Conservation (phyloP, 2,329 filamentous ascomycete species). For the Pseudopithomyces chartarum region DNA sequence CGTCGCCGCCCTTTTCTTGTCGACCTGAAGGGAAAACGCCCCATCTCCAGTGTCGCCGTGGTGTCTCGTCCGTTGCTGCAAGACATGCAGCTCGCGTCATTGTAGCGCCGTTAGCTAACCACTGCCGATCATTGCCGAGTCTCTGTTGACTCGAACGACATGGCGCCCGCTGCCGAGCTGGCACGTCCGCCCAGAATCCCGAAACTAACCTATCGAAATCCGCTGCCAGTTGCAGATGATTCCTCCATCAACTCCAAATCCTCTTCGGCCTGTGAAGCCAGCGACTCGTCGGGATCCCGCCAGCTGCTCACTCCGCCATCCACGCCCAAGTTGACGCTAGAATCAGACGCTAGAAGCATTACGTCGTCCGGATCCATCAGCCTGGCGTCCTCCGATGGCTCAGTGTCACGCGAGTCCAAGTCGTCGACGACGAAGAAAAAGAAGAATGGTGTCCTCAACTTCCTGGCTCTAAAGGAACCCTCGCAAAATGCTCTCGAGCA, state of each 20-base stretch:
- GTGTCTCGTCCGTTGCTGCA: not conserved
- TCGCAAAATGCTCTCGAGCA: slow-evolving; percentile 53
- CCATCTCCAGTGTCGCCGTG: not conserved
- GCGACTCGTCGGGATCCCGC: not conserved
- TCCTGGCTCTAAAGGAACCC: slow-evolving; percentile 56
- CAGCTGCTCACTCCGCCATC: slow-evolving; percentile 7
- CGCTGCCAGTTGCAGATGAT: slow-evolving; percentile 29
- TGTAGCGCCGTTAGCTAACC: slow-evolving; percentile 13
- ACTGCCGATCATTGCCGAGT: slow-evolving; percentile 25
- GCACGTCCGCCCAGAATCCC: slow-evolving; percentile 39
- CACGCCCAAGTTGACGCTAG: slow-evolving; percentile 4
- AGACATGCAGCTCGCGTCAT: slow-evolving; percentile 11
- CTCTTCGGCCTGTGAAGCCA: not conserved
- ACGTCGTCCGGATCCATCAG: slow-evolving; percentile 33
- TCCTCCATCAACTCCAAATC: slow-evolving; percentile 20
- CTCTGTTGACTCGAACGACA: slow-evolving; percentile 19
- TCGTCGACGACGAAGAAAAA: slow-evolving; percentile 36
- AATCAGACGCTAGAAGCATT: slow-evolving; percentile 22
- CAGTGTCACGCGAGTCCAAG: slow-evolving; percentile 33
- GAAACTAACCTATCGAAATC: slow-evolving; percentile 42
- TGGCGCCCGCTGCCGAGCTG: slow-evolving; percentile 34
- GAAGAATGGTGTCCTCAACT: slow-evolving; percentile 47
- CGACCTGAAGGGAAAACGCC: no score
- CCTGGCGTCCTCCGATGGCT: slow-evolving; percentile 38
- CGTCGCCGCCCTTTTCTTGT: not conserved